Evolutionary conservation across 1,284 basidiomycete genomes (phyloP).

Genomic region (Ceratobasidium sp.): DNA sequence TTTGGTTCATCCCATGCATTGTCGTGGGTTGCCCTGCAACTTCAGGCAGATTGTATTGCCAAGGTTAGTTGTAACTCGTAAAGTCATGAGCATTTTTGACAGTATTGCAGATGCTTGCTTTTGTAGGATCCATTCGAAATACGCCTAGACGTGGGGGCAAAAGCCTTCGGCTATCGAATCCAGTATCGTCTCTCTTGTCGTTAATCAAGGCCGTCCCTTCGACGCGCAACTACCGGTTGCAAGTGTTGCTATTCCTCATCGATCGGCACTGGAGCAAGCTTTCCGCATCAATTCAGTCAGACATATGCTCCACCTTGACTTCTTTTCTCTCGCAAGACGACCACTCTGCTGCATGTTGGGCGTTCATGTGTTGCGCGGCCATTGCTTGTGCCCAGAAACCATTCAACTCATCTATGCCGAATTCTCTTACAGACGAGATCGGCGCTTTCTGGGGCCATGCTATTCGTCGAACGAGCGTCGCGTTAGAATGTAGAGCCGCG

Average conservation of each 20-base stretch:
- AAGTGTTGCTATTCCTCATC: slow-evolving; percentile 85
- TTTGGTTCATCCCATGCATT: slow-evolving; percentile 77
- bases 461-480: slow-evolving; percentile 74
- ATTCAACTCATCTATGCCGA: not conserved
- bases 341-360: slow-evolving; percentile 77
- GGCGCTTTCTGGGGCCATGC: slow-evolving; percentile 85
- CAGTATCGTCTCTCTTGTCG: slow-evolving; percentile 67
- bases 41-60: slow-evolving; percentile 83
- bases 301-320: slow-evolving; percentile 63
- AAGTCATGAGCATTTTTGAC: not conserved
- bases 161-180: slow-evolving; percentile 52
- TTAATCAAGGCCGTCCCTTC: slow-evolving; percentile 58
- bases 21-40: slow-evolving; percentile 81
- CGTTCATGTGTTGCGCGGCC: slow-evolving; percentile 79
- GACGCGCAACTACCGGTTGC: slow-evolving; percentile 65
- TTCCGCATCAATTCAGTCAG: slow-evolving; percentile 10
- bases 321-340: slow-evolving; percentile 76
- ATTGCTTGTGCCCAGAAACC: slow-evolving; percentile 63
- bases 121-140: slow-evolving; percentile 20
- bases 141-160: slow-evolving; percentile 40
- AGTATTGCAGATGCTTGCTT: slow-evolving; percentile 22
- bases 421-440: slow-evolving; percentile 56
- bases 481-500: slow-evolving; percentile 78
- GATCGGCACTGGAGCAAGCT: slow-evolving; percentile 50
- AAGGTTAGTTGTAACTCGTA: slow-evolving; percentile 60